Evolutionary conservation across 2,329 filamentous ascomycete genomes (phyloP).

Genomic region (Tolypocladium sp.): DNA sequence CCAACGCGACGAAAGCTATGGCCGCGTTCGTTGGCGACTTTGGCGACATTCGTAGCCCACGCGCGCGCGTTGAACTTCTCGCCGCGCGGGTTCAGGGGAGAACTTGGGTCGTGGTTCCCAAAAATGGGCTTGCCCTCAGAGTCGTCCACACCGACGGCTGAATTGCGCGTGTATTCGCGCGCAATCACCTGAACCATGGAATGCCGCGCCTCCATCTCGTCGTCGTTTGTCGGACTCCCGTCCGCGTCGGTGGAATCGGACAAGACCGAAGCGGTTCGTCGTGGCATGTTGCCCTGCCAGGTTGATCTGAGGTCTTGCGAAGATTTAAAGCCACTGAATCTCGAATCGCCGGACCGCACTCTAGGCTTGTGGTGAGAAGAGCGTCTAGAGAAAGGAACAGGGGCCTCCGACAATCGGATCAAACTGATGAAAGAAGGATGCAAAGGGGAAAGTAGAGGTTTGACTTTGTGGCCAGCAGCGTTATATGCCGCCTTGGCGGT

Average conservation of each 20-base stretch:
- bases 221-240: not conserved
- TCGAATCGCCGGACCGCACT: too few species aligned
- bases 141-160: not conserved
- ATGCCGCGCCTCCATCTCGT: not conserved
- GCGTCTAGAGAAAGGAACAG: not conserved
- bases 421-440: not conserved
- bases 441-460: too few species aligned
- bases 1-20: not conserved
- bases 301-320: too few species aligned
- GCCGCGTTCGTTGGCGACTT: not conserved
- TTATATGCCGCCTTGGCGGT: not conserved
- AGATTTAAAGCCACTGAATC: not conserved
- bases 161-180: not conserved
- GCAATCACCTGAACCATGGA: not conserved
- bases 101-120: not conserved
- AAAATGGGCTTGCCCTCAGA: not conserved
- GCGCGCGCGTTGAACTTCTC: not conserved
- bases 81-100: not conserved
- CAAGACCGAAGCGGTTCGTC: not conserved
- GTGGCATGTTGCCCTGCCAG: not conserved
- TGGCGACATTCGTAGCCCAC: not conserved
- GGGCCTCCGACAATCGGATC: not conserved
- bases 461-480: not conserved
- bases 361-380: not conserved
- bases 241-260: too few species aligned